phyloP scores from a whole-genome alignment of 2,329 filamentous ascomycete species.

The Phaeomoniella chlamydospora region DNA sequence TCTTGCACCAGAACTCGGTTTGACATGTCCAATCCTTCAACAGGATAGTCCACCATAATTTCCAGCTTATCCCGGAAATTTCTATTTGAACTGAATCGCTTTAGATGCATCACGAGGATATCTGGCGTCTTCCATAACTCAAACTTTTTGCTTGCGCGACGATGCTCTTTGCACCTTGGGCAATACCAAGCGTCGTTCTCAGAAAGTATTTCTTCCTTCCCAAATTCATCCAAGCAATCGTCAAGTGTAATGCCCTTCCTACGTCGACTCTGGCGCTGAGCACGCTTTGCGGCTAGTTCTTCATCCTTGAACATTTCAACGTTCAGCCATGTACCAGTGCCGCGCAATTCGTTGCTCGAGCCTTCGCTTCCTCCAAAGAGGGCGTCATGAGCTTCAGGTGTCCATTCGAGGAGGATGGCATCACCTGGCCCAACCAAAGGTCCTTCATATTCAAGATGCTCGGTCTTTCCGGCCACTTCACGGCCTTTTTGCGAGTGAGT shows the following conservation, averaged over 20 bases:
- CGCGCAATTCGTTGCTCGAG: constrained; percentile 38
- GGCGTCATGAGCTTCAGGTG: constrained; percentile 49
- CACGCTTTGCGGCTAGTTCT: constrained; percentile 49
- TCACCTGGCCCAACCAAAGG: constrained; percentile 63
- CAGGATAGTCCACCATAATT: constrained; percentile 77
- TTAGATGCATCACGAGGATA: constrained; percentile 86
- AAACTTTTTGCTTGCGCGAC: constrained; percentile 87
- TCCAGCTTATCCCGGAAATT: constrained; percentile 83
- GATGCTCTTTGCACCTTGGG: constrained; percentile 84
- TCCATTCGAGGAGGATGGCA: constrained; percentile 79
- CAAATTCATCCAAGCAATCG: constrained; percentile 88
- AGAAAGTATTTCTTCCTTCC: constrained; percentile 82
- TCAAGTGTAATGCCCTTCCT: constrained; percentile 70
- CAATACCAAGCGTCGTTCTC: constrained; percentile 98
- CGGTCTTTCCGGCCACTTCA: constrained; percentile 7
- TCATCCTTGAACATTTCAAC: constrained; percentile 42
- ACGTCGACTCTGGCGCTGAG: constrained; percentile 48
- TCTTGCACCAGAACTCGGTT: constrained; percentile 66
- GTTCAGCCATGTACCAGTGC: constrained; percentile 41
- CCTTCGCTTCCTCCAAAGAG: constrained; percentile 42
- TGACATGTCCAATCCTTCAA: constrained; percentile 72
- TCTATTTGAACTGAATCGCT: constrained; percentile 79
- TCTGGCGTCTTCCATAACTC: constrained; percentile 95
- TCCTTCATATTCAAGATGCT: neutral
- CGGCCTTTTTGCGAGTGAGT: constrained; percentile 24